Base-by-base conservation (phyloP, 169 alveolate species). In the Plasmodium gonderi region DNA sequence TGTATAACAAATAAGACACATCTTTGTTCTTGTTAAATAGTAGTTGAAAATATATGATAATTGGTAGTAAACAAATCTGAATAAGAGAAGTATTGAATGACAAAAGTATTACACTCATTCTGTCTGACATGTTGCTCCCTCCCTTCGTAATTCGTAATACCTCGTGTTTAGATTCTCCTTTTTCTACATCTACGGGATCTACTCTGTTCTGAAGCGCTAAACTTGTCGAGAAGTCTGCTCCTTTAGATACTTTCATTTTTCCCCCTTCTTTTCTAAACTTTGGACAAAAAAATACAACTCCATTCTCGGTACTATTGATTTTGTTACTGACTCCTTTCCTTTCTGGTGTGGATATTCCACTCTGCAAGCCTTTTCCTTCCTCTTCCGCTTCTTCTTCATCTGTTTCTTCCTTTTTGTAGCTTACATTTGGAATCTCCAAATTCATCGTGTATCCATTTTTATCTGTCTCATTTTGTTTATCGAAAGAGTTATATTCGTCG, bases 1-100 rank as follows among this genome's bases (percentile, higher is more conserved):
- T 87, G 17, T 36, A 87, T 75, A 75, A 45, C n/a, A 54, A 75
- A 12, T 87, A 87, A 17, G 93, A 87, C 14, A 74, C 20, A n/a
- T 87, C 51, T 33, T 75, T 47, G 79, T 76, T 75, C 47, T 75
- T 75, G 47, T 87, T 87, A 60, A 87, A 87, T 20, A 87, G 9
- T 9, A 75, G 33, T 38, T 87, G 93, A 87, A 87, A 87, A 40
- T 87, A 75, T 49, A 76, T 75, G 40, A 87, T 87, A 6, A 87
- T 65, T 49, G 93, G 93, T 42, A 87, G 72, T 17, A 87, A 75
- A 20, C 60, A 31, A 38, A 87, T 76, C 44, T 87, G 93, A 3
- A 87, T 87, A 40, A 74, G 45, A 2, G 93, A 75, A 26, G 68
- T 47, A 75, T 87, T 87, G 47, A 87, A 87, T 8, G 87, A 87